Evolutionary conservation across 306 rosid genomes (phyloP).

Genomic region (Medicago truncatula): MtrunA17r5.0-ANR NC_053044.1:16079501-16080000

Average conservation of each 20-base stretch:
- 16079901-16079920: slow-evolving; percentile 52
- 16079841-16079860: slow-evolving; percentile 53
- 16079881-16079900: slow-evolving; percentile 45
- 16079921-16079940: slow-evolving; percentile 50
- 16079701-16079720: not conserved
- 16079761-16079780: slow-evolving; percentile 62
- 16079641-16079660: slow-evolving; percentile 3
- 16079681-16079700: not conserved
- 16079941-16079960: slow-evolving; percentile 43
- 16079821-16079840: slow-evolving; percentile 54
- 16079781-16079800: slow-evolving; percentile 58
- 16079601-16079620: slow-evolving; percentile 48
- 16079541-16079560: slow-evolving; percentile 74
- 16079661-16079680: slow-evolving; percentile 1
- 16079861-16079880: slow-evolving; percentile 51
- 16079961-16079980: slow-evolving; percentile 51
- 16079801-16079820: slow-evolving; percentile 78
- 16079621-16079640: slow-evolving; percentile 1
- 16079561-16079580: slow-evolving; percentile 75
- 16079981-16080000: slow-evolving; percentile 45
- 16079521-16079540: slow-evolving; percentile 77
- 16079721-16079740: not conserved
- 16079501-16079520: slow-evolving; percentile 73
- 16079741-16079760: slow-evolving; percentile 27
- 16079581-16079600: slow-evolving; percentile 80